phyloP scores from a whole-genome alignment of 164 flowering plant genomes.

The Magnolia sinica region DNA sequence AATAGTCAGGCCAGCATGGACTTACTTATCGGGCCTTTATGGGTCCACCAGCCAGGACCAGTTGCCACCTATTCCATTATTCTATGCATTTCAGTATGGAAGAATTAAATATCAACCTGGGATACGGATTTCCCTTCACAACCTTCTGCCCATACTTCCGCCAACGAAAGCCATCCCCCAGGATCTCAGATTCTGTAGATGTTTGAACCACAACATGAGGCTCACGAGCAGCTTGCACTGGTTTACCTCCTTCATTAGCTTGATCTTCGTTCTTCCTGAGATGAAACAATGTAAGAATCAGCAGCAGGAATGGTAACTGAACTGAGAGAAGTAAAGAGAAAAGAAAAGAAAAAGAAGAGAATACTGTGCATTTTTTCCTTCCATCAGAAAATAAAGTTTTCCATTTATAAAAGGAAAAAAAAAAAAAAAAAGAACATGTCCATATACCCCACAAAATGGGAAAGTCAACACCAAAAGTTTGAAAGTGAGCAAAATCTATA shows the following conservation, averaged over 20 bases:
- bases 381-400: neutral
- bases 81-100: neutral
- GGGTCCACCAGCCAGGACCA: too few species aligned
- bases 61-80: too few species aligned
- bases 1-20: too few species aligned
- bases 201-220: constrained; percentile 42
- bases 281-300: neutral
- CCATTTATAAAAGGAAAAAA: neutral
- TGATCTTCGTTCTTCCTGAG: constrained; percentile 54
- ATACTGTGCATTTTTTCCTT: neutral
- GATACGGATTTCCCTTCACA: constrained; percentile 90
- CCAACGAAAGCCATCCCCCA: constrained; percentile 92
- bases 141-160: constrained; percentile 98
- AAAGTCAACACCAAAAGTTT: neutral
- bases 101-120: constrained; percentile 52
- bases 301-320: neutral
- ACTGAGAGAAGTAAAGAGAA: neutral
- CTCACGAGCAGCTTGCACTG: constrained; percentile 37
- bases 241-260: constrained; percentile 34
- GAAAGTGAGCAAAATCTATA: neutral
- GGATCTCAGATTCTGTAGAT: constrained; percentile 52
- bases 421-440: too few species aligned
- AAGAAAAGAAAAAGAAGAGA: neutral
- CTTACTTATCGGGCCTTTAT: too few species aligned
- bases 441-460: neutral